Evolutionary conservation across 2,329 filamentous ascomycete species (phyloP).

Genomic region (Fusarium oxysporum): DNA sequence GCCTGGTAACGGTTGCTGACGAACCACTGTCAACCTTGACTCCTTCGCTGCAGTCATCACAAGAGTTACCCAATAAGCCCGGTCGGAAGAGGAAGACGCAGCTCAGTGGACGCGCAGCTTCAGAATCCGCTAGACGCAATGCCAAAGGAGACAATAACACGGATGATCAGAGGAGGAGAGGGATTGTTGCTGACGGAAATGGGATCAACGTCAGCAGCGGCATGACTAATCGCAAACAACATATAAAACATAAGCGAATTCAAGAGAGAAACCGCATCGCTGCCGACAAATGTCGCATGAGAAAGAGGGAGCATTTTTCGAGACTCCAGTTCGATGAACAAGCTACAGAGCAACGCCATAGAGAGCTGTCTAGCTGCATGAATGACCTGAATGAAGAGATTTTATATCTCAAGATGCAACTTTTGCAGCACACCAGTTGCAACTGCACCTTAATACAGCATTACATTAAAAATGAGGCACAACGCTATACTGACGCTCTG

Average conservation of each 20-base stretch:
- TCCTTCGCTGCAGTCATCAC: neutral
- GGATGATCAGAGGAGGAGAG: neutral
- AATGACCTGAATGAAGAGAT: neutral
- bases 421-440: neutral
- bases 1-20: neutral
- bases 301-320: neutral
- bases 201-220: neutral
- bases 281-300: neutral
- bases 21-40: neutral
- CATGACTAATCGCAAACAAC: neutral
- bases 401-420: neutral
- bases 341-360: neutral
- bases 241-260: neutral
- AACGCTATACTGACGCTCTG: too few relatives aligned
- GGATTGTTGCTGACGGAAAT: neutral
- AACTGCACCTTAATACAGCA: neutral
- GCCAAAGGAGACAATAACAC: neutral
- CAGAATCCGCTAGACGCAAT: neutral
- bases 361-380: neutral
- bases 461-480: too few relatives aligned
- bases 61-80: neutral
- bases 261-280: neutral
- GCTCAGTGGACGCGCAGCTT: neutral
- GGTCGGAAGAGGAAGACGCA: neutral
- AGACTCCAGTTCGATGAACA: neutral